Conservation (phyloP, 1,139 yeast genomes). For the Debaryomycetaceae sp. region DNA sequence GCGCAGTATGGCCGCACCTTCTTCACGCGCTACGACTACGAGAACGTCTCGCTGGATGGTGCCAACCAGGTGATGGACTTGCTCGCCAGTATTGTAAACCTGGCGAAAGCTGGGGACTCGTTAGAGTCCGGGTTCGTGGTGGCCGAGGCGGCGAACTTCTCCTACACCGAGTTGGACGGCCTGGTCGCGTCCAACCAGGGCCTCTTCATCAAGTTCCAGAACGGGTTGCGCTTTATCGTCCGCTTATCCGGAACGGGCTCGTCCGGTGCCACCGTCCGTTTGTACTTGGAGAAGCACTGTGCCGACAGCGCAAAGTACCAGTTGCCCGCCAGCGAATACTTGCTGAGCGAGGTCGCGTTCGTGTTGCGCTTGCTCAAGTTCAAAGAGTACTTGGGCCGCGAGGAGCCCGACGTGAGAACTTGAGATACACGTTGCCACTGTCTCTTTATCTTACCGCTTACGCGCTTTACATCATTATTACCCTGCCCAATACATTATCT, state of each 20-base stretch:
- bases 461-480: too few species aligned
- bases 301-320: conserved; percentile 41
- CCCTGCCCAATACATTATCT: too few species aligned
- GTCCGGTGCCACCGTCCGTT: conserved; percentile 92
- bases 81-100: conserved; percentile 31
- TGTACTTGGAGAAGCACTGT: conserved; percentile 81
- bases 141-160: conserved; percentile 75
- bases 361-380: conserved; percentile 64
- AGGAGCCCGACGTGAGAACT: conserved; percentile 83
- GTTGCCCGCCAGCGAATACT: conserved; percentile 56
- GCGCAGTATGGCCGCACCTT: conserved; percentile 90
- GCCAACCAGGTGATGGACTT: conserved; percentile 60
- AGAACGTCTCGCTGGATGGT: conserved; percentile 65
- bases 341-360: conserved; percentile 49
- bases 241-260: conserved; percentile 98
- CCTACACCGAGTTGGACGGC: conserved; percentile 92
- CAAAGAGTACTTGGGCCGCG: conserved; percentile 67
- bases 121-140: conserved; percentile 41
- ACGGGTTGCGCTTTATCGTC: conserved; percentile 80
- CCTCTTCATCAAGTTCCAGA: conserved; percentile 66
- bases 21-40: conserved; percentile 93
- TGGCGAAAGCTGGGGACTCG: conserved; percentile 30
- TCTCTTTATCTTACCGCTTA: too few species aligned
- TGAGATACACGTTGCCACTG: not conserved
- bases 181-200: conserved; percentile 90